Evolutionary conservation across 2,329 filamentous ascomycete species (phyloP).

Genomic region (Salinomyces thailandicus): DNA sequence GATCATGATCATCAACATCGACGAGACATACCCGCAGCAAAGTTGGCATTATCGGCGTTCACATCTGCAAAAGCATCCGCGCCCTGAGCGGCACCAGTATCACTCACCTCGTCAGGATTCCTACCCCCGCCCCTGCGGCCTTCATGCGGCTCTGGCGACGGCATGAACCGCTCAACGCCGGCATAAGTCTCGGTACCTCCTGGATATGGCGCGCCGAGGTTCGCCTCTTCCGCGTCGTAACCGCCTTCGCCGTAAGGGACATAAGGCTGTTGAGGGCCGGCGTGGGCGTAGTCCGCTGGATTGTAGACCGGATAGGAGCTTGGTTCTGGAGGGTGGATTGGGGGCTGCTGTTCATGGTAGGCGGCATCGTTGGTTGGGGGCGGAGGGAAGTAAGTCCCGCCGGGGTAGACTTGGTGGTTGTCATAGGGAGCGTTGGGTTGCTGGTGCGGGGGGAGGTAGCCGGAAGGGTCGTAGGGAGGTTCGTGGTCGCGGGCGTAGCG

Average conservation of each 20-base stretch:
- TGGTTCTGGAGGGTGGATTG: constrained; percentile 11
- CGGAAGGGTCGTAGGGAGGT: constrained; percentile 22
- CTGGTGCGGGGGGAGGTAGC: constrained; percentile 18
- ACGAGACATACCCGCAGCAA: constrained; percentile 18
- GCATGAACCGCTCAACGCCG: constrained; percentile 21
- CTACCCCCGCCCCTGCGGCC: constrained; percentile 17
- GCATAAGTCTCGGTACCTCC: constrained; percentile 21
- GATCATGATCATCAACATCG: no score
- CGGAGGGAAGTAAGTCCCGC: constrained; percentile 40
- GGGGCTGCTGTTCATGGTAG: constrained; percentile 10
- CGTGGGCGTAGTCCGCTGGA: constrained; percentile 36
- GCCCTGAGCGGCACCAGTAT: no score
- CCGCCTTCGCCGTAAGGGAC: constrained; percentile 21
- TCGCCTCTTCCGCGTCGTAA: constrained; percentile 21
- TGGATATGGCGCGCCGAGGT: constrained; percentile 19
- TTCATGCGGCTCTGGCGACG: constrained; percentile 13
- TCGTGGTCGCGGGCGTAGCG: constrained; percentile 17
- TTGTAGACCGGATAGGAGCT: constrained; percentile 28
- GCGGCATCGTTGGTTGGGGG: constrained; percentile 26
- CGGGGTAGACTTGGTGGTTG: constrained; percentile 29
- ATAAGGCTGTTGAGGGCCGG: constrained; percentile 17
- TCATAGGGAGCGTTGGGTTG: constrained; percentile 19
- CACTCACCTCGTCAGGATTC: constrained; percentile 41
- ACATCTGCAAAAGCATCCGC: constrained; percentile 12
- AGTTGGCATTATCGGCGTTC: constrained; percentile 8